A percentile compares a stretch with the other conserved stretches of the same genome.
These are phyloP conservation scores for Karstenula rhodostoma DNA, from an alignment of 2,329 filamentous ascomycete species.

Conservation along the genomic window DNA sequence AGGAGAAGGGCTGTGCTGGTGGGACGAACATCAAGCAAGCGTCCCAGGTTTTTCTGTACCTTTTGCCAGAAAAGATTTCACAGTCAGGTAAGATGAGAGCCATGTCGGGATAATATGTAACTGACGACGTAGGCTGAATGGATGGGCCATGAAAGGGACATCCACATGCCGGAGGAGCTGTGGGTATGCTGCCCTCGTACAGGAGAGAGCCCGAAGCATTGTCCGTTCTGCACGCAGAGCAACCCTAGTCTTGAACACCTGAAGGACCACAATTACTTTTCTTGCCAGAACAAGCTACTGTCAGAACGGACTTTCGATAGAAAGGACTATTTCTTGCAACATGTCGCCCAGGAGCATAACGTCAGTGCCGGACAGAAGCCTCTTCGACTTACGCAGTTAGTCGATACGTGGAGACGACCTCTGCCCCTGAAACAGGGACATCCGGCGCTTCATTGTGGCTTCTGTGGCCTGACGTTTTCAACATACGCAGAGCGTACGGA, in stretches of 20 bases:
- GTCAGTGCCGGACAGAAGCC: slow-evolving; percentile 51
- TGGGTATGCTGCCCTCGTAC: slow-evolving; percentile 36
- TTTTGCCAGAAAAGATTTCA: slow-evolving; percentile 38
- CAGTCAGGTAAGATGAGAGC: slow-evolving; percentile 50
- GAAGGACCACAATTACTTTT: slow-evolving; percentile 59
- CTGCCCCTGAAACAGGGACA: slow-evolving; percentile 26
- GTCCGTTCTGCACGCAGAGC: slow-evolving; percentile 58
- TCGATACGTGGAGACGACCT: slow-evolving; percentile 33
- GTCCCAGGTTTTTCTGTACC: slow-evolving; percentile 34
- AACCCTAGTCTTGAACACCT: slow-evolving; percentile 58
- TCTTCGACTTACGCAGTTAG: slow-evolving; percentile 34
- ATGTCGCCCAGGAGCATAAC: slow-evolving; percentile 58
- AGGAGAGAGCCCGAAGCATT: slow-evolving; percentile 51
- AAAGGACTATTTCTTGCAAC: slow-evolving; percentile 61
- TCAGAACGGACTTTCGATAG: slow-evolving; percentile 63
- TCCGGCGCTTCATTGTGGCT: slow-evolving; percentile 38
- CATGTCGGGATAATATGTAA: background rate
- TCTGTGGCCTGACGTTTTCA: slow-evolving; percentile 32
- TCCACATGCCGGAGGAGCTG: slow-evolving; percentile 60
- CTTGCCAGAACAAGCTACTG: slow-evolving; percentile 66
- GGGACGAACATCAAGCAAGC: slow-evolving; percentile 25
- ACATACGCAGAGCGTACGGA: slow-evolving; percentile 35
- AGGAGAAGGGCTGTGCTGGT: slow-evolving; percentile 6
- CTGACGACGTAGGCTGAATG: slow-evolving; percentile 50
- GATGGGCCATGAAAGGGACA: slow-evolving; percentile 69